A percentile compares a stretch with the other conserved stretches of the same genome.
Evolutionary conservation across 768 basidiomycete species (phyloP).

Genomic region (Vishniacozyma victoriae): DNA sequence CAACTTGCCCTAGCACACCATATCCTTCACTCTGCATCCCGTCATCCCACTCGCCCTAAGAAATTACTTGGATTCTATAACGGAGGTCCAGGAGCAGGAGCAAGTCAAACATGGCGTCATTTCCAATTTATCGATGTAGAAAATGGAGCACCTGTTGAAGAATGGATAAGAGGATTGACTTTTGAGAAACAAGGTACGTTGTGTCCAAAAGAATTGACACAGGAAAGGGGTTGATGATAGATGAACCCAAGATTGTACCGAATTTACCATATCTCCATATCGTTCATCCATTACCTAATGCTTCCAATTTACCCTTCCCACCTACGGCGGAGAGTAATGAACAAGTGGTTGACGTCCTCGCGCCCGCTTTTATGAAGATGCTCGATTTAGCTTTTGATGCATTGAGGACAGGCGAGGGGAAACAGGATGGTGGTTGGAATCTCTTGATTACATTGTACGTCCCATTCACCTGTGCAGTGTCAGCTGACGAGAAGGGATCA

Average conservation of each 20-base stretch:
- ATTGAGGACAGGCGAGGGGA: conserved; percentile 22
- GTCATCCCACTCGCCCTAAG: conserved; percentile 50
- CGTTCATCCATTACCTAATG: conserved; percentile 31
- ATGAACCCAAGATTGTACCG: conserved; percentile 65
- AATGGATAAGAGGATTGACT: conserved; percentile 56
- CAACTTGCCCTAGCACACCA: conserved; percentile 73
- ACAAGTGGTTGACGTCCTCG: conserved; percentile 31
- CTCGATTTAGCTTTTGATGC: conserved; percentile 42
- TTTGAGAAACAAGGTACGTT: conserved; percentile 59
- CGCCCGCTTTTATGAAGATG: conserved; percentile 37
- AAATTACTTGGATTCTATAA: conserved; percentile 82
- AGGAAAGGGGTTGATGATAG: too few relatives aligned
- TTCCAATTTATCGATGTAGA: conserved; percentile 74
- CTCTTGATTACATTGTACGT: conserved; percentile 40
- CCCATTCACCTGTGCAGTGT: background rate
- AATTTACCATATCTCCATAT: conserved; percentile 60
- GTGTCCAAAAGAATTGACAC: too few relatives aligned
- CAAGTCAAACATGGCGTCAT: conserved; percentile 87
- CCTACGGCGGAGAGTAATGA: conserved; percentile 22
- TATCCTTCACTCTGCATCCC: conserved; percentile 65
- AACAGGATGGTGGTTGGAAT: conserved; percentile 42
- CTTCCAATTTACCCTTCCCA: conserved; percentile 21
- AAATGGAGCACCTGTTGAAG: conserved; percentile 70
- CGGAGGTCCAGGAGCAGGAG: conserved; percentile 62
- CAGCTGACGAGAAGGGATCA: conserved; percentile 54